A percentile compares a stretch with the other conserved stretches of the same genome.
These are phyloP conservation scores for Leptodontidium sp. DNA, from an alignment of 2,329 filamentous ascomycete species.

Conservation along the genomic window DNA sequence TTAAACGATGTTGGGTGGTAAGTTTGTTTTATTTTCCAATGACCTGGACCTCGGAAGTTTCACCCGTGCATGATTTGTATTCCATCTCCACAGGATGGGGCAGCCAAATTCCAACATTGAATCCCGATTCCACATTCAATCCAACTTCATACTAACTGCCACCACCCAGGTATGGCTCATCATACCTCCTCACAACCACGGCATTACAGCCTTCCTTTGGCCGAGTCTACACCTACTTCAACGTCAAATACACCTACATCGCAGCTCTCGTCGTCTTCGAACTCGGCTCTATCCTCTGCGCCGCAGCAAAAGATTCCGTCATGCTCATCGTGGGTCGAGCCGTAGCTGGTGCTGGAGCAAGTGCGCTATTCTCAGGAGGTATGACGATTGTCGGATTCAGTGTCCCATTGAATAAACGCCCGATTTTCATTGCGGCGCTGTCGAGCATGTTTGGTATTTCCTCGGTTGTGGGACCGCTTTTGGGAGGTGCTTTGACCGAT, in stretches of 20 bases:
- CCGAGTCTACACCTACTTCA: slow-evolving; percentile 48
- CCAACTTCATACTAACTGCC: neutral
- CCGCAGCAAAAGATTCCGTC: slow-evolving; percentile 46
- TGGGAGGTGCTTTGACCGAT: slow-evolving; percentile 50
- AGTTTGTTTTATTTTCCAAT: slow-evolving; percentile 15
- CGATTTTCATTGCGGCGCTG: slow-evolving; percentile 46
- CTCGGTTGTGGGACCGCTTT: slow-evolving; percentile 47
- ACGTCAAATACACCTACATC: slow-evolving; percentile 47
- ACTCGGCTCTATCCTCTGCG: slow-evolving; percentile 48
- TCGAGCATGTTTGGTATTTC: slow-evolving; percentile 47
- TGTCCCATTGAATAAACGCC: slow-evolving; percentile 43
- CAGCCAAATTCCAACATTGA: neutral
- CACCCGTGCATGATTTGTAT: neutral
- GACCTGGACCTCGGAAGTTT: neutral
- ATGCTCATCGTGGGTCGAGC: slow-evolving; percentile 50
- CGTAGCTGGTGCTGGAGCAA: slow-evolving; percentile 47
- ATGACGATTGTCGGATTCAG: slow-evolving; percentile 51
- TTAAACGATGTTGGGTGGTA: slow-evolving; percentile 52
- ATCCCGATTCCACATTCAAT: neutral
- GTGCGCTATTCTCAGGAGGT: slow-evolving; percentile 47
- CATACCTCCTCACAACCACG: slow-evolving; percentile 50
- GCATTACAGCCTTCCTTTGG: slow-evolving; percentile 47
- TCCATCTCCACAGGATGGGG: neutral
- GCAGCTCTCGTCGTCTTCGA: slow-evolving; percentile 48
- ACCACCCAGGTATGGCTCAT: slow-evolving; percentile 43